A percentile compares a stretch with the other conserved stretches of the same genome.
These are phyloP conservation scores for Groenewaldozyma sp. DNA, from an alignment of 1,139 yeast genomes.

Conservation along the genomic window DNA sequence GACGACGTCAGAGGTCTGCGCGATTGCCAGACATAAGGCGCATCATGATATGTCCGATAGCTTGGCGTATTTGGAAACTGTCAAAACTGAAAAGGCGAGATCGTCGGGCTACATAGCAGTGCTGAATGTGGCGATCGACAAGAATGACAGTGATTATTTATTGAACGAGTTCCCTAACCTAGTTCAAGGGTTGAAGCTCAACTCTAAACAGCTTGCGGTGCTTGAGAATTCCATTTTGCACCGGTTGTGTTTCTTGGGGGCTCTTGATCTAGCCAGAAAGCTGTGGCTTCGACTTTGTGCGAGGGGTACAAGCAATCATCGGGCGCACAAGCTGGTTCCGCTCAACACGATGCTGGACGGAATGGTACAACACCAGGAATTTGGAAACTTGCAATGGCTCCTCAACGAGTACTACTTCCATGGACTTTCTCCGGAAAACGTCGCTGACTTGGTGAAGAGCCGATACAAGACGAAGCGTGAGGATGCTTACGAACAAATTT, in stretches of 20 bases:
- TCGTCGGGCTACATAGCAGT: neutral
- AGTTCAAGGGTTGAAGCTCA: neutral
- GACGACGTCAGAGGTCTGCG: neutral
- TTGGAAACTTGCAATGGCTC: slow-evolving; percentile 5
- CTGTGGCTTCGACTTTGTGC: slow-evolving; percentile 5
- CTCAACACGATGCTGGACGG: slow-evolving; percentile 9
- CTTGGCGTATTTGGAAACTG: neutral
- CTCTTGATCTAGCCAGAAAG: slow-evolving; percentile 1
- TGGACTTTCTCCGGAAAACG: neutral
- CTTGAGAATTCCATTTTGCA: slow-evolving; percentile 3
- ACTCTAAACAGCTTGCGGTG: neutral
- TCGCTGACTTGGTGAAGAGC: slow-evolving; percentile 1
- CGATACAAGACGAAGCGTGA: neutral
- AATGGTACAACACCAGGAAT: slow-evolving; percentile 1
- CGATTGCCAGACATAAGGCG: neutral
- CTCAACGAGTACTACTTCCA: slow-evolving; percentile 6
- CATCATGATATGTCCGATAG: neutral
- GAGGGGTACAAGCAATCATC: neutral
- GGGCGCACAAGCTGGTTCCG: neutral
- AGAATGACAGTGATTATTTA: neutral
- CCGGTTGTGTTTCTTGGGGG: slow-evolving; percentile 3
- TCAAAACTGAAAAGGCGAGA: slow-evolving; percentile 9
- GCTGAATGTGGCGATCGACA: slow-evolving; percentile 1
- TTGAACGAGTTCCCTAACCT: neutral
- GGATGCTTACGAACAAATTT: neutral